Conservation (phyloP, 1,284 basidiomycete species). For the Rhodotorula sp. region DNA sequence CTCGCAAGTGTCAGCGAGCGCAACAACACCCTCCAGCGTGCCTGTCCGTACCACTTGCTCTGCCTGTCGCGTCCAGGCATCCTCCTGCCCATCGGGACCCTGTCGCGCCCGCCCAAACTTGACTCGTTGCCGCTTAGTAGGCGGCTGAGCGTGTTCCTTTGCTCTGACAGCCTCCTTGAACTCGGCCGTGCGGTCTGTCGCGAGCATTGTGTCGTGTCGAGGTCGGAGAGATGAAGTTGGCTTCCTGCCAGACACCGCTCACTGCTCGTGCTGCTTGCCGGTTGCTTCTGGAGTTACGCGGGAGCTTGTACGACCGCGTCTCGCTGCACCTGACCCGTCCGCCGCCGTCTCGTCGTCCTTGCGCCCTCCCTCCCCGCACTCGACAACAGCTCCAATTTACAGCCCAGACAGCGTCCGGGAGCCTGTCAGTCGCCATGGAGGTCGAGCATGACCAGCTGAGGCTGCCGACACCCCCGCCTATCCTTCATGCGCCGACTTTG, state of each 20-base stretch:
- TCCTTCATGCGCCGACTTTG: constrained; percentile 4
- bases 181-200: constrained; percentile 29
- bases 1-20: background rate
- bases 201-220: background rate
- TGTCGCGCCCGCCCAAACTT: constrained; percentile 14
- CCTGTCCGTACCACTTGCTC: constrained; percentile 31
- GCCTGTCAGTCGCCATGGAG: no score
- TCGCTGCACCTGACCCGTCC: background rate
- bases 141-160: constrained; percentile 5
- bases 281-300: no score
- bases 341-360: background rate
- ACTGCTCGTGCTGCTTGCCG: no score
- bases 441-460: background rate
- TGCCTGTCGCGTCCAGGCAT: constrained; percentile 35
- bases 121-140: constrained; percentile 18
- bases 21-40: background rate
- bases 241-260: no score
- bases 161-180: constrained; percentile 28
- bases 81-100: constrained; percentile 2
- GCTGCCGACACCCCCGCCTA: constrained; percentile 11
- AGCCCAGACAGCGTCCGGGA: no score
- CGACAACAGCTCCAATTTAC: background rate
- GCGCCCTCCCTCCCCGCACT: background rate
- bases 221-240: no score
- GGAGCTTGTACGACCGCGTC: background rate